These are phyloP conservation scores for Jamesozyma jinghongensis DNA, from an alignment of 805 yeast genomes.

Conservation along the genomic window DNA sequence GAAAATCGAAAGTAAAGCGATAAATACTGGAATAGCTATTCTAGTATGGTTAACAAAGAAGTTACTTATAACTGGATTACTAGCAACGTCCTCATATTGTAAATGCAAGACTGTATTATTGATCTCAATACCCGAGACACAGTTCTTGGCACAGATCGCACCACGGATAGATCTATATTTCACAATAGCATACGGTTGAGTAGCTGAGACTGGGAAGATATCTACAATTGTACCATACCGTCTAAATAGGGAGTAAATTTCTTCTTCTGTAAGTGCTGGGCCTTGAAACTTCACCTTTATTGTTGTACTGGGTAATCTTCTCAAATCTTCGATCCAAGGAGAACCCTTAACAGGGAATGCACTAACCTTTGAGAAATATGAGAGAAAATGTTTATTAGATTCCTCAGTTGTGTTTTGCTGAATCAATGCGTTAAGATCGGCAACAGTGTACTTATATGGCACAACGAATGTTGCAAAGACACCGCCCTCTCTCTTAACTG, in stretches of 20 bases:
- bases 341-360: slow-evolving; percentile 75
- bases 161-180: slow-evolving; percentile 49
- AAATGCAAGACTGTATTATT: slow-evolving; percentile 63
- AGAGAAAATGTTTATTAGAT: slow-evolving; percentile 31
- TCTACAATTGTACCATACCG: slow-evolving; percentile 80
- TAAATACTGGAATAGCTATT: slow-evolving; percentile 67
- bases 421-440: slow-evolving; percentile 46
- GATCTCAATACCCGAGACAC: slow-evolving; percentile 70
- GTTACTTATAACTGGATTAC: slow-evolving; percentile 45
- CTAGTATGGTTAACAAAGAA: slow-evolving; percentile 68
- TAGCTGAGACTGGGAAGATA: slow-evolving; percentile 45
- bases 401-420: slow-evolving; percentile 37
- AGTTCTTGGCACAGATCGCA: slow-evolving; percentile 82
- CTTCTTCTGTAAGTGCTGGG: slow-evolving; percentile 65
- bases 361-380: slow-evolving; percentile 41
- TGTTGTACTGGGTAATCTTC: slow-evolving; percentile 58
- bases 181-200: slow-evolving; percentile 45
- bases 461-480: slow-evolving; percentile 74
- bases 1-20: slow-evolving; percentile 70
- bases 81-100: slow-evolving; percentile 52
- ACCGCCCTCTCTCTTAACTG: slow-evolving; percentile 82
- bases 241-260: slow-evolving; percentile 69
- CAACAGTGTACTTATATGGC: slow-evolving; percentile 41
- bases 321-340: slow-evolving; percentile 94
- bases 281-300: slow-evolving; percentile 71